Base-by-base conservation (phyloP, 2,329 filamentous ascomycete species). In the Microsporum ferrugineum region DNA sequence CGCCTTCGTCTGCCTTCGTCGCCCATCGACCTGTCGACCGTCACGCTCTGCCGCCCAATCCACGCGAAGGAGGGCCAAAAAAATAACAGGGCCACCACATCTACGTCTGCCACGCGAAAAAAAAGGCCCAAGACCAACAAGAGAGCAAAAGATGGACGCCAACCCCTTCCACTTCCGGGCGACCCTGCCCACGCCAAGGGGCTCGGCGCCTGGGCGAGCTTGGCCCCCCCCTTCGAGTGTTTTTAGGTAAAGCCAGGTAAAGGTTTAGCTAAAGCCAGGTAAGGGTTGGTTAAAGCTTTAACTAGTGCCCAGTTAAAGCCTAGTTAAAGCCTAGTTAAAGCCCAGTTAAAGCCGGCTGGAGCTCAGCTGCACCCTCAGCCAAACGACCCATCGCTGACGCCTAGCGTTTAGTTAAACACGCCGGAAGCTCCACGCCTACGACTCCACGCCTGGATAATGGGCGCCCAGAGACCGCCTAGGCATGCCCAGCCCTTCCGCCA, bases 91-190 rank as follows among this genome's bases (percentile, higher is more conserved):
- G 14, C 39, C 39, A 5, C 39, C 39, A n/a, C 39, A 12, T n/a
- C 14, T 47, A 17, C 17, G 10, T 34, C 49, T n/a, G 29, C 61
- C 23, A 7, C 31, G 6, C 49, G n/a, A 29, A 23, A 29, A 10
- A 34, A 17, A 23, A 23, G 17, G 17, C 29, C 33, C 49, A 53
- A 53, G 49, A 34, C 12, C 49, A 14, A 53, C 49, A 33, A 33
- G 49, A 53, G 49, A 53, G 49, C 49, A 53, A 43, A 17, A 53
- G 49, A 53, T 53, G 49, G 49, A 14, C 49, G 49, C 49, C 49
- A 23, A 34, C 49, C 17, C 2, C 29, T 53, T 53, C 49, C 49
- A 31, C 29, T 53, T 53, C 49, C 49, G 49, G 49, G 27, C 49
- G 49, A 47, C 49, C 49, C 49, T 53, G 49, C n/a, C 27, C 31